Conservation (phyloP, 805 yeast species). For the Candida vaughaniae region DNA sequence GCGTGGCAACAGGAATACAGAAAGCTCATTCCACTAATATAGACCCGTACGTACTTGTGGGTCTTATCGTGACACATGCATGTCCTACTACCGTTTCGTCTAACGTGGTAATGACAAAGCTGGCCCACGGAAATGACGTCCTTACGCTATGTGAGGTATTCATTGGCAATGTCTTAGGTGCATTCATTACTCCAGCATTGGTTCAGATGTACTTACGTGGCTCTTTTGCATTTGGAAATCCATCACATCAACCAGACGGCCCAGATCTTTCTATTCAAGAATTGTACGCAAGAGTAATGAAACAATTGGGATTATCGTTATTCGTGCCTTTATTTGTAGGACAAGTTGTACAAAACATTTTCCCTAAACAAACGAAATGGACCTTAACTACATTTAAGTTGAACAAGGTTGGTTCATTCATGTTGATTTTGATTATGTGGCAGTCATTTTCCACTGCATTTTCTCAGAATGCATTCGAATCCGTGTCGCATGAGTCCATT, state of each 20-base stretch:
- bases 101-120: conserved; percentile 87
- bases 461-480: conserved; percentile 72
- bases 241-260: conserved; percentile 52
- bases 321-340: conserved; percentile 89
- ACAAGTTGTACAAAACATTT: conserved; percentile 70
- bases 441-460: conserved; percentile 85
- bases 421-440: conserved; percentile 76
- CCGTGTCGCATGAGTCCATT: conserved; percentile 65
- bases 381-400: conserved; percentile 55
- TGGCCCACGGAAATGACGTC: conserved; percentile 80
- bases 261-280: conserved; percentile 42
- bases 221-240: conserved; percentile 77
- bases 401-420: conserved; percentile 73
- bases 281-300: conserved; percentile 76
- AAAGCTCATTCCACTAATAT: conserved; percentile 47
- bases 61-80: conserved; percentile 77
- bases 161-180: conserved; percentile 81
- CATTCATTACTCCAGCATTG: conserved; percentile 83
- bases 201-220: conserved; percentile 65
- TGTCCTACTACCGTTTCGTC: conserved; percentile 93
- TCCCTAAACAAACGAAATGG: conserved; percentile 66
- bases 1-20: conserved; percentile 66
- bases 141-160: conserved; percentile 82
- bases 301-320: conserved; percentile 80
- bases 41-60: conserved; percentile 75